phyloP scores from a whole-genome alignment of 192 early-diverging fungal species.

The Linnemannia hyalina region DNA sequence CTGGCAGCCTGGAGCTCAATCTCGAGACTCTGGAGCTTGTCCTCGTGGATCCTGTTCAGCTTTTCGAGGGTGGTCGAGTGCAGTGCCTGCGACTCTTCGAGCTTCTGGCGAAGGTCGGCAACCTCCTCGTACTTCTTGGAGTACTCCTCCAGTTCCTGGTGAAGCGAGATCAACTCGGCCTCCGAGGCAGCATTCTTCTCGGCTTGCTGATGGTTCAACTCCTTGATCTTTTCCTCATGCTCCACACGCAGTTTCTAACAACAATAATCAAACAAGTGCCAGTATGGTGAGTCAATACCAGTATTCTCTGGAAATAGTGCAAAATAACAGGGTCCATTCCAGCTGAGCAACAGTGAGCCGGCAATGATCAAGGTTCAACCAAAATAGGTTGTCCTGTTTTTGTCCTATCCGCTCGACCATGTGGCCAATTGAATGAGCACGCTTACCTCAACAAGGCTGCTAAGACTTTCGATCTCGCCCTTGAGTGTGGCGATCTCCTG shows the following conservation, averaged over 20 bases:
- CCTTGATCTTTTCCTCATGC: conserved; percentile 48
- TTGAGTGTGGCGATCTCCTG: conserved; percentile 42
- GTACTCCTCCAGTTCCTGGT: conserved; percentile 40
- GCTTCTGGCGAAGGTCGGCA: conserved; percentile 29
- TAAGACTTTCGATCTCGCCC: conserved; percentile 49
- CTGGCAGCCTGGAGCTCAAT: conserved; percentile 51
- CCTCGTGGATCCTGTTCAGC: conserved; percentile 52
- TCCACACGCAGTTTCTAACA: conserved; percentile 50
- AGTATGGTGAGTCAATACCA: background rate
- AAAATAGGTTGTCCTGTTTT: background rate
- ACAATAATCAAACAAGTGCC: background rate
- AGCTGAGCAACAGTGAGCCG: background rate
- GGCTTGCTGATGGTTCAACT: conserved; percentile 32
- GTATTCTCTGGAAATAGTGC: background rate
- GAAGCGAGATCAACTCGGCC: conserved; percentile 44
- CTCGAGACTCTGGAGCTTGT: conserved; percentile 50
- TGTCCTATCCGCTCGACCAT: background rate
- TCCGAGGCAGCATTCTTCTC: conserved; percentile 44
- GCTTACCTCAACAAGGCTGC: conserved; percentile 50
- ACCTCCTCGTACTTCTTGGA: conserved; percentile 45
- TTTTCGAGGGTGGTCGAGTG: conserved; percentile 47
- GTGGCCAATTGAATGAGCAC: background rate
- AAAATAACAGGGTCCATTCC: conserved; percentile 7
- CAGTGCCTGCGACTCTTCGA: conserved; percentile 46
- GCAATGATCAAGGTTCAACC: background rate